phyloP scores from a whole-genome alignment of 768 basidiomycete species.

The Leccinum boreale region DNA sequence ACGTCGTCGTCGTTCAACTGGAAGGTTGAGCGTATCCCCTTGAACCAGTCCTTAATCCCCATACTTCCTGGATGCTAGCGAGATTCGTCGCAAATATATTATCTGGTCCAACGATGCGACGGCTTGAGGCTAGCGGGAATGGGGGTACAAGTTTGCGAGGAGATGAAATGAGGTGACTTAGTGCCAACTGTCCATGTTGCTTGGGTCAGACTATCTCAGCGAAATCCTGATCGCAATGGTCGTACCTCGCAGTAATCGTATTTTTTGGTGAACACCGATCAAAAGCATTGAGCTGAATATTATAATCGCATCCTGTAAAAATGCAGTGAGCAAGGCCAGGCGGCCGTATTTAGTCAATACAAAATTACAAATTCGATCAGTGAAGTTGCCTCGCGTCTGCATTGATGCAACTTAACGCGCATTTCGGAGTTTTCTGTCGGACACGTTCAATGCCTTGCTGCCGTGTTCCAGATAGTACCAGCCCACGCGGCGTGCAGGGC shows the following conservation, averaged over 20 bases:
- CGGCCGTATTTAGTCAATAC: too few species aligned
- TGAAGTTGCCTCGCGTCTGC: background rate
- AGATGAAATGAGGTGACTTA: background rate
- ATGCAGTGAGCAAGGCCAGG: too few species aligned
- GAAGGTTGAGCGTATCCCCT: background rate
- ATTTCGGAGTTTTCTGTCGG: background rate
- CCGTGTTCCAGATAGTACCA: background rate
- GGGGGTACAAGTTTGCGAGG: background rate
- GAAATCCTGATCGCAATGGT: background rate
- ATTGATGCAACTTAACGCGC: background rate
- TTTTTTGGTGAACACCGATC: background rate
- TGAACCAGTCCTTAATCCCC: background rate
- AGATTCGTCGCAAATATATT: background rate
- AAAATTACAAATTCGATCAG: too few species aligned
- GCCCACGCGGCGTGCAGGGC: background rate
- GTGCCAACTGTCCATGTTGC: background rate
- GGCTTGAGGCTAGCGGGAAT: background rate
- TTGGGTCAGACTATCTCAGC: background rate
- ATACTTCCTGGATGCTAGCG: too few species aligned
- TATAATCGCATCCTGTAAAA: too few species aligned
- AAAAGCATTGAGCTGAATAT: too few species aligned
- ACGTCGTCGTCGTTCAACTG: background rate
- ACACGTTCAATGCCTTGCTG: background rate
- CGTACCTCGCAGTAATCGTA: background rate
- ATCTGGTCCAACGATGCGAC: background rate